Percentiles rank a stretch among this genome's conserved stretches.
Evolutionary conservation across 1,139 yeast species (phyloP).

Genomic region (Pichia sp.): DNA sequence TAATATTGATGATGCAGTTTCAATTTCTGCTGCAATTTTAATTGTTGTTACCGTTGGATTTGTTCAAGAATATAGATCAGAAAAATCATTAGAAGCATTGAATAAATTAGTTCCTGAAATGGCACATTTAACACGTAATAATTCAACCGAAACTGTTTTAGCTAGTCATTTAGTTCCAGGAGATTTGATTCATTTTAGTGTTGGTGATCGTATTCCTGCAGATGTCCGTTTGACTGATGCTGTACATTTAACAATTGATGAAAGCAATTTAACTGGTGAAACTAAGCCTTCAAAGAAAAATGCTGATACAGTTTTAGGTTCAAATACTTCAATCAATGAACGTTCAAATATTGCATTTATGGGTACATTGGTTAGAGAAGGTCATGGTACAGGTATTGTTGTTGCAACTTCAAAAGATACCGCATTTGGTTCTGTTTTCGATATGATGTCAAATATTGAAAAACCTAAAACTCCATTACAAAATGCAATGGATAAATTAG

Average conservation of each 20-base stretch:
- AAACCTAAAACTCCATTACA: slow-evolving; percentile 96
- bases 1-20: slow-evolving; percentile 85
- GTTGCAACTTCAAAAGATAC: slow-evolving; percentile 83
- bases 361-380: slow-evolving; percentile 96
- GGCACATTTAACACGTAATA: slow-evolving; percentile 81
- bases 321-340: slow-evolving; percentile 36
- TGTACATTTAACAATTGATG: slow-evolving; percentile 77
- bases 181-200: slow-evolving; percentile 78
- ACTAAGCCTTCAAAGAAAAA: slow-evolving; percentile 73
- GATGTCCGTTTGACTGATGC: slow-evolving; percentile 77
- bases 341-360: slow-evolving; percentile 78
- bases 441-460: slow-evolving; percentile 89
- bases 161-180: slow-evolving; percentile 92
- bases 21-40: slow-evolving; percentile 79
- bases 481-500: slow-evolving; percentile 88
- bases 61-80: slow-evolving; percentile 92
- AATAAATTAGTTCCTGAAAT: slow-evolving; percentile 90
- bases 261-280: slow-evolving; percentile 92
- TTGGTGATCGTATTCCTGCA: slow-evolving; percentile 95
- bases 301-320: slow-evolving; percentile 28
- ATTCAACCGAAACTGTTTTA: slow-evolving; percentile 65
- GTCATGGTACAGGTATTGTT: slow-evolving; percentile 90
- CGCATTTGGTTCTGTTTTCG: slow-evolving; percentile 82
- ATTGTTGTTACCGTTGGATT: slow-evolving; percentile 95
- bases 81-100: slow-evolving; percentile 85